Evolutionary conservation across 345 rosid species (phyloP).

Genomic region (Murraya koenigii): DNA sequence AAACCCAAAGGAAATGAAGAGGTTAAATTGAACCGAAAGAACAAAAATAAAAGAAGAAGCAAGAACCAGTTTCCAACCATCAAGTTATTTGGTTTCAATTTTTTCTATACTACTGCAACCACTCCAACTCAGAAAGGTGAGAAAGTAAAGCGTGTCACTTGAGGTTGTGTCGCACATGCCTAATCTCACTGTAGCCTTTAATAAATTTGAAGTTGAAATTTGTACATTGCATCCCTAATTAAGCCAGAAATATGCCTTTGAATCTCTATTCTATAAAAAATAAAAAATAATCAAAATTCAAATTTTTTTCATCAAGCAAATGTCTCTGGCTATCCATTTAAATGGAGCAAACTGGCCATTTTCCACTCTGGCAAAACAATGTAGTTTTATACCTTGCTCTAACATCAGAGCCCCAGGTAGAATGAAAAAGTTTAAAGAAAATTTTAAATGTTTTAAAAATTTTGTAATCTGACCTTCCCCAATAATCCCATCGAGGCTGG

Average conservation of each 20-base stretch:
- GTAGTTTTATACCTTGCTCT: neutral
- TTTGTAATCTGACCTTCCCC: conserved; percentile 71
- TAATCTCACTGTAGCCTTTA: too few relatives aligned
- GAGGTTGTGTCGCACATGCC: neutral
- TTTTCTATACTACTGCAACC: neutral
- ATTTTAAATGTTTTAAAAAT: neutral
- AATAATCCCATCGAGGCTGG: conserved; percentile 98
- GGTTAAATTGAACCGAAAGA: neutral
- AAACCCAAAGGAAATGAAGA: conserved; percentile 6
- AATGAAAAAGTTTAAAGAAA: neutral
- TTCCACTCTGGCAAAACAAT: neutral
- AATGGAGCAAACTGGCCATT: neutral
- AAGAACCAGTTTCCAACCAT: neutral
- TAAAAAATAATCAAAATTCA: neutral
- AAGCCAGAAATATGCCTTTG: neutral
- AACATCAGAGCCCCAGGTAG: neutral
- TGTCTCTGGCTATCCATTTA: neutral
- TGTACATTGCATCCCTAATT: neutral
- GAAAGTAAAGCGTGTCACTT: neutral
- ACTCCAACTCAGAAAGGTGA: neutral
- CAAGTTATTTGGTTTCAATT: neutral
- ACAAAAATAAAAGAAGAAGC: neutral
- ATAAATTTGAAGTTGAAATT: neutral
- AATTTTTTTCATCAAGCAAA: neutral
- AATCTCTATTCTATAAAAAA: neutral